Evolutionary conservation across 176 grass and related monocot genomes (phyloP), one percentile per base, ranked within the genome.

Genomic region (Aegilops speltoides): DNA sequence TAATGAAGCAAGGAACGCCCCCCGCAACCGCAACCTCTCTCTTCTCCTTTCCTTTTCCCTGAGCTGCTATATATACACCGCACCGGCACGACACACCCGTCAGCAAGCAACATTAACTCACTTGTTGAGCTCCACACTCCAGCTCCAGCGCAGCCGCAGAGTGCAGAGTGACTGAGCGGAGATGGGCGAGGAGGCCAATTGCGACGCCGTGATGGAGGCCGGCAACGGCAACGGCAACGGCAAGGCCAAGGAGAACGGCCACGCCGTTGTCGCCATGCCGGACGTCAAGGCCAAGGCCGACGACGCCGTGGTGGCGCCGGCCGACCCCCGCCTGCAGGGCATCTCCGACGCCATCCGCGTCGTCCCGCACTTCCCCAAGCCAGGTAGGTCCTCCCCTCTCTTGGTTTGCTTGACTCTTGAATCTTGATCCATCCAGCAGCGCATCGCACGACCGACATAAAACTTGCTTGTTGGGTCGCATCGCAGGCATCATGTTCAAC

Each of bases 401-500:
- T 52, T 32, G 50, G 16, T 45, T 31, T 31, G 31, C 73, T 25
- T 12, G 36, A 41, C 38, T 41, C 38, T 41, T 28, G 28, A 48
- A 2, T 10, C 59, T 24, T 23, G 60, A 14, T 29, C 26, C 63
- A 29, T 28, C 26, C 63, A 15, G 6, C 12, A 29, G 10, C 6
- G 16, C 11, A 1, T 2, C 36, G 2, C 69, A 41, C 37, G 68
- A 40, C 11, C 4, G 4, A 40, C 28, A 3, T 13, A 19, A 19
- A n/a, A 25, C 67, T 7, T 25, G 22, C 67, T 7, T 25, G 8
- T 14, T 61, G 26, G 29, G 10, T 29, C 17, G 13, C 38, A 22
- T 59, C 33, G 75, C 89, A 98, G 96, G 93, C 84, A 98, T 98
- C 86, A 98, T 98, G 96, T 98, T 98, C 90, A 89, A 98, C 88